Evolutionary conservation across 768 basidiomycete species (phyloP).

Genomic region (Amanita subjunquillea): DNA sequence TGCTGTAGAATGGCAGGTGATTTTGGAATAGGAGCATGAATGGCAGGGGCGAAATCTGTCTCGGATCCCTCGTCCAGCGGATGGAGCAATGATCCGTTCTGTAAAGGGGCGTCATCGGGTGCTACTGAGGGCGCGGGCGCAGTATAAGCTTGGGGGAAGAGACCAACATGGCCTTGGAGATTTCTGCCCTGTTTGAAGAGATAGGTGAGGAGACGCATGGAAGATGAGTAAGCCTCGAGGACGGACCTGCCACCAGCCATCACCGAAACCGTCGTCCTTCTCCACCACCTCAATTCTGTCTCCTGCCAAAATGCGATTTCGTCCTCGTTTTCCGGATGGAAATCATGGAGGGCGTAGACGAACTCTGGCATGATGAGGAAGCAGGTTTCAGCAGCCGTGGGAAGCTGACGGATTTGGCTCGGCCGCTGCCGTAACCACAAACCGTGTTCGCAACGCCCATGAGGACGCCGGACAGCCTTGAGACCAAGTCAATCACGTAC

Average conservation of each 20-base stretch:
- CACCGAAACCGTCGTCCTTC: conserved; percentile 85
- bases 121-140: conserved; percentile 33
- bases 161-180: conserved; percentile 66
- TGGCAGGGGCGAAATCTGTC: conserved; percentile 20
- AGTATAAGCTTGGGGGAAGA: conserved; percentile 90
- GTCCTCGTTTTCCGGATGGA: conserved; percentile 87
- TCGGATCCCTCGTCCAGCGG: conserved; percentile 40
- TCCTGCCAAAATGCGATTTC: conserved; percentile 80
- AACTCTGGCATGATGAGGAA: conserved; percentile 54
- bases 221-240: conserved; percentile 6
- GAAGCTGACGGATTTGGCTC: too few relatives aligned
- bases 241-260: conserved; percentile 86
- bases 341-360: conserved; percentile 84
- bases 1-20: conserved; percentile 21
- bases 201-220: neutral
- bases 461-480: too few relatives aligned
- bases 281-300: conserved; percentile 87
- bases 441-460: too few relatives aligned
- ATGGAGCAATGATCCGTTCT: conserved; percentile 21
- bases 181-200: conserved; percentile 53
- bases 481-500: too few relatives aligned
- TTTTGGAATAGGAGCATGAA: conserved; percentile 26
- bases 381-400: neutral
- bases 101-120: conserved; percentile 9
- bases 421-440: too few relatives aligned